Evolutionary conservation across 495 filamentous ascomycete genomes (phyloP).

Genomic region (Podospora pseudocomata): DNA sequence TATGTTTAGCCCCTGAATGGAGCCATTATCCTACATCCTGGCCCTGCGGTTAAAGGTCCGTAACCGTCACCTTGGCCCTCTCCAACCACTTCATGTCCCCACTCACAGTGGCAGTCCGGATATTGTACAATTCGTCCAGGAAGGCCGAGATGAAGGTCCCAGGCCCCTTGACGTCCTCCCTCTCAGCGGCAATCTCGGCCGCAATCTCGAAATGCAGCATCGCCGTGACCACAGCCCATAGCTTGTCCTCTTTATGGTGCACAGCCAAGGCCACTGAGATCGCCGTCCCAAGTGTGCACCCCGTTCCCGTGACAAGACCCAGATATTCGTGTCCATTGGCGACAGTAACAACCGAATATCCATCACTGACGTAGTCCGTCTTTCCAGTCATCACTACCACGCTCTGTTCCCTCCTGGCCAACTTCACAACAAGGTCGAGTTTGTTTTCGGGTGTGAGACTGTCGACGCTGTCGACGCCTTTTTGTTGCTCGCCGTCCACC

Average conservation of each 20-base stretch:
- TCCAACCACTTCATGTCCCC: constrained; percentile 54
- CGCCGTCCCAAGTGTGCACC: constrained; percentile 79
- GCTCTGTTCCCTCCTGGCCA: constrained; percentile 65
- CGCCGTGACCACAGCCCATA: constrained; percentile 64
- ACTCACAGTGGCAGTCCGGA: constrained; percentile 46
- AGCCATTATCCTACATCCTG: too few relatives aligned
- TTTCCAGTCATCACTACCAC: constrained; percentile 84
- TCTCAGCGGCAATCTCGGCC: constrained; percentile 65
- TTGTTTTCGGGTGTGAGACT: constrained; percentile 52
- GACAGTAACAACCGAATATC: constrained; percentile 59
- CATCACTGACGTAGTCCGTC: constrained; percentile 76
- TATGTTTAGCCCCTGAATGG: not conserved
- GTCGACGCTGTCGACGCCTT: constrained; percentile 79
- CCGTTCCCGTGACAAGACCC: constrained; percentile 80
- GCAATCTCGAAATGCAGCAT: constrained; percentile 82
- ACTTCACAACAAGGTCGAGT: constrained; percentile 55
- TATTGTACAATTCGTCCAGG: constrained; percentile 63
- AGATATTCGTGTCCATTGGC: constrained; percentile 76
- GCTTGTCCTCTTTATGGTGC: constrained; percentile 54
- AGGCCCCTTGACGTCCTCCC: constrained; percentile 66
- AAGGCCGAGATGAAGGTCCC: constrained; percentile 88
- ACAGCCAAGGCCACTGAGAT: constrained; percentile 68
- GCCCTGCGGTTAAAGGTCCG: not conserved
- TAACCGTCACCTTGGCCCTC: constrained; percentile 48
- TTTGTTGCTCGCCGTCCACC: constrained; percentile 54